Percentiles rank a stretch among this genome's conserved stretches.
phyloP scores from a whole-genome alignment of 192 early-diverging fungal species.

The Diversispora epigaea region DNA sequence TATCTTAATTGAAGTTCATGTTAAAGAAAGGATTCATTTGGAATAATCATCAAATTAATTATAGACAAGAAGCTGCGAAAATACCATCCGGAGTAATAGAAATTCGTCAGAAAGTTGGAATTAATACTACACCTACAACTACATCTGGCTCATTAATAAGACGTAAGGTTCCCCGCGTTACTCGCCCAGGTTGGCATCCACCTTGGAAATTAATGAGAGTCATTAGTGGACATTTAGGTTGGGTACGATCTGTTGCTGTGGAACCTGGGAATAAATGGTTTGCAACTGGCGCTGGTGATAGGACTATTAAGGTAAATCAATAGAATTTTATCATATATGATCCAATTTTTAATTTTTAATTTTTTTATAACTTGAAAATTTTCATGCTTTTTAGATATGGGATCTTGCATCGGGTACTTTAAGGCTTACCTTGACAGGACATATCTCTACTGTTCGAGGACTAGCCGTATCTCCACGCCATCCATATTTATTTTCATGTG shows the following conservation, averaged over 20 bases:
- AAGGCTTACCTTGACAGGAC: slow-evolving; percentile 93
- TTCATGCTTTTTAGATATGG: slow-evolving; percentile 73
- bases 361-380: too few species aligned
- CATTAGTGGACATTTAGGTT: slow-evolving; percentile 96
- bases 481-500: slow-evolving; percentile 95
- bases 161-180: slow-evolving; percentile 48
- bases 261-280: slow-evolving; percentile 99
- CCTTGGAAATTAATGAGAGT: slow-evolving; percentile 99
- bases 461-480: slow-evolving; percentile 92
- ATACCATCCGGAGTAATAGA: slow-evolving; percentile 14
- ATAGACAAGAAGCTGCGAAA: slow-evolving; percentile 26
- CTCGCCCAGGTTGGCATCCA: slow-evolving; percentile 92
- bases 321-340: too few species aligned
- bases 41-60: neutral
- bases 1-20: too few species aligned
- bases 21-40: too few species aligned
- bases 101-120: slow-evolving; percentile 30
- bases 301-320: slow-evolving; percentile 87
- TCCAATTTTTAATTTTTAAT: too few species aligned
- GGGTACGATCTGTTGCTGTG: slow-evolving; percentile 90
- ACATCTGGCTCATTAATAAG: slow-evolving; percentile 53
- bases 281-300: slow-evolving; percentile 94
- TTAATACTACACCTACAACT: slow-evolving; percentile 47
- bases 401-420: slow-evolving; percentile 96
- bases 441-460: slow-evolving; percentile 93